A percentile compares a stretch with the other conserved stretches of the same genome.
Evolutionary conservation across 2,329 filamentous ascomycete species (phyloP).

Genomic region (Chaetomium globosum): DNA sequence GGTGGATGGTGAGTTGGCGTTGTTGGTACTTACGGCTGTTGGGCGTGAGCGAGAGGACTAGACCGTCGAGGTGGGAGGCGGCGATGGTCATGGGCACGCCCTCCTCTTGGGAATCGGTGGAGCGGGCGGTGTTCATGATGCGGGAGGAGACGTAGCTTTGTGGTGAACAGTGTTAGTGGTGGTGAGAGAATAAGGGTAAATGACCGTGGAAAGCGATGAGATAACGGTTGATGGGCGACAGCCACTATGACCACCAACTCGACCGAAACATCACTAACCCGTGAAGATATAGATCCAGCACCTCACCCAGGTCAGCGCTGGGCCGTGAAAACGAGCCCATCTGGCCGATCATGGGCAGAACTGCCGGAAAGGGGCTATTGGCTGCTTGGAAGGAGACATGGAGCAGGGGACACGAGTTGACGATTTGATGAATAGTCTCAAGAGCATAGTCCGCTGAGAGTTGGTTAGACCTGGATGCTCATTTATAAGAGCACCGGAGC

Average conservation of each 20-base stretch:
- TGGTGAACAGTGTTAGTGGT: conserved; percentile 2
- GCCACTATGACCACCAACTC: background rate
- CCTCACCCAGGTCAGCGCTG: conserved; percentile 62
- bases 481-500: conserved; percentile 11
- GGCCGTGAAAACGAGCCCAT: conserved; percentile 72
- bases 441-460: conserved; percentile 65
- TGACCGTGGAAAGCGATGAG: no score
- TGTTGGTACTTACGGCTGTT: conserved; percentile 48
- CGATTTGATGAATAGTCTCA: conserved; percentile 70
- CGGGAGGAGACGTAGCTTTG: conserved; percentile 70
- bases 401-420: conserved; percentile 73
- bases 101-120: conserved; percentile 19
- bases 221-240: background rate
- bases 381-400: conserved; percentile 75
- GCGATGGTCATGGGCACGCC: conserved; percentile 73
- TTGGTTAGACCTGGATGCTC: conserved; percentile 6
- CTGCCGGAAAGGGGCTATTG: conserved; percentile 70
- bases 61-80: conserved; percentile 74
- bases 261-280: conserved; percentile 46
- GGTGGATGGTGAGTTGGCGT: background rate
- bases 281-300: conserved; percentile 78
- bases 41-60: conserved; percentile 77
- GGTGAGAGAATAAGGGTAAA: background rate
- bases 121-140: conserved; percentile 67
- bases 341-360: conserved; percentile 83